Evolutionary conservation across 2,329 filamentous ascomycete species (phyloP), one percentile per base, ranked within the genome.

Genomic region (Botrytis fabae): DNA sequence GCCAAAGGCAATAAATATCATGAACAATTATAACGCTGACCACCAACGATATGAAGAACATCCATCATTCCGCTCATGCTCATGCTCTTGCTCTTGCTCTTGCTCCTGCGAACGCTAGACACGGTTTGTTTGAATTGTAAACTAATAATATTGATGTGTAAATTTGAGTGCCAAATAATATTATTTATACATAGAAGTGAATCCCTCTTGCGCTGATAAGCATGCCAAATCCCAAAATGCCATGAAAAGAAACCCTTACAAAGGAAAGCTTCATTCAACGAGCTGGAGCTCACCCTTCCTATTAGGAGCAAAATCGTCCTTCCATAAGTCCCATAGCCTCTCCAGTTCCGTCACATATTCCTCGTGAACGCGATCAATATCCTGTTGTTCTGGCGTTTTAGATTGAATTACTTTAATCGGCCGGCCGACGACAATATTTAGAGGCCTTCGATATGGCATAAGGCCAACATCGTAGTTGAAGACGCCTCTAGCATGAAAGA

Each of bases 401-500:
- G 86, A 83, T 75, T 87, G 84, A 68, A 86, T 82, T 9, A 97
- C 91, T 75, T 86, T 85, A 75, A 98, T 94, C 0, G 95, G 94
- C 70, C 88, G 87, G 5, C 95, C 95, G 22, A 97, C 93, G 20
- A 99, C 95, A 65, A 98, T 89, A 80, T 98, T 96, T 74, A 99
- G 85, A 18, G 94, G 91, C 69, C 91, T 87, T 20, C 96, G 90
- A 82, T 98, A 98, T 0, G 96, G 96, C 93, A 98, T 94, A 78
- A 98, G 85, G 6, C 96, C 96, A 22, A 98, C 93, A 81, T 99
- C 96, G 81, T 99, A 98, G 82, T 99, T 99, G 84, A 98, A 97
- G 59, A 98, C 91, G 20, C 95, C 95, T 40, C 95, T 85, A 4
- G 95, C 95, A 81, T 97, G 94, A 79, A 98, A 92, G 42, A 97